phyloP scores from a whole-genome alignment of 2,329 filamentous ascomycete genomes.

The Colletotrichum sp. region DNA sequence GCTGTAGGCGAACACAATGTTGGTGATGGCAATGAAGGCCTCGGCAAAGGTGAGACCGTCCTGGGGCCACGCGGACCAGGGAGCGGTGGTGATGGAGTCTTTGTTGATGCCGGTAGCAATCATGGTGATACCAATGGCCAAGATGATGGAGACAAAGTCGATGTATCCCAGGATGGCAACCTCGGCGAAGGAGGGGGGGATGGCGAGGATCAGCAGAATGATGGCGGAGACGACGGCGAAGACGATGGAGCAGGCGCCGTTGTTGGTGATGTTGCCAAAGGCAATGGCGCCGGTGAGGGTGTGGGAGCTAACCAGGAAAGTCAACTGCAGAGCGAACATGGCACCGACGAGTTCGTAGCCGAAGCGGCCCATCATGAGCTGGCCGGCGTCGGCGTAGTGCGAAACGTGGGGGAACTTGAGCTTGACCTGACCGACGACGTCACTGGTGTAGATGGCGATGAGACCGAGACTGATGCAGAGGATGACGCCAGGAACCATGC shows the following conservation, averaged over 20 bases:
- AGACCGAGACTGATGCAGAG: slow-evolving; percentile 38
- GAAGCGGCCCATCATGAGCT: slow-evolving; percentile 63
- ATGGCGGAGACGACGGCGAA: slow-evolving; percentile 52
- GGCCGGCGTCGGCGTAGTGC: slow-evolving; percentile 72
- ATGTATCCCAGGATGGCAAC: slow-evolving; percentile 56
- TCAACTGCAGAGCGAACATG: slow-evolving; percentile 67
- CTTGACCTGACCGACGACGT: slow-evolving; percentile 50
- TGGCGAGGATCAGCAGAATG: slow-evolving; percentile 49
- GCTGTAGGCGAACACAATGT: slow-evolving; percentile 76
- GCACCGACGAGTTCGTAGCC: slow-evolving; percentile 68
- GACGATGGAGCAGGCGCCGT: slow-evolving; percentile 52
- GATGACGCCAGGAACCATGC: slow-evolving; percentile 52
- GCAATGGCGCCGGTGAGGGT: slow-evolving; percentile 73
- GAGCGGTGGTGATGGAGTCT: slow-evolving; percentile 28
- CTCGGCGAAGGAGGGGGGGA: slow-evolving; percentile 54
- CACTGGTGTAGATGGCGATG: slow-evolving; percentile 44
- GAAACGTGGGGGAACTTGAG: slow-evolving; percentile 60
- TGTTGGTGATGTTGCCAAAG: slow-evolving; percentile 67
- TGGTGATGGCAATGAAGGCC: slow-evolving; percentile 66
- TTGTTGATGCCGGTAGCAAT: slow-evolving; percentile 62
- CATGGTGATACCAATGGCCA: slow-evolving; percentile 71
- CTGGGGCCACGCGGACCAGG: slow-evolving; percentile 52
- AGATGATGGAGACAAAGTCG: slow-evolving; percentile 66
- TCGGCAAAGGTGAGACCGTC: slow-evolving; percentile 52
- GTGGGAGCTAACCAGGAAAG: slow-evolving; percentile 76